A percentile compares a stretch with the other conserved stretches of the same genome.
Conservation (phyloP, 1,139 yeast genomes). For the Candida sp. region DNA sequence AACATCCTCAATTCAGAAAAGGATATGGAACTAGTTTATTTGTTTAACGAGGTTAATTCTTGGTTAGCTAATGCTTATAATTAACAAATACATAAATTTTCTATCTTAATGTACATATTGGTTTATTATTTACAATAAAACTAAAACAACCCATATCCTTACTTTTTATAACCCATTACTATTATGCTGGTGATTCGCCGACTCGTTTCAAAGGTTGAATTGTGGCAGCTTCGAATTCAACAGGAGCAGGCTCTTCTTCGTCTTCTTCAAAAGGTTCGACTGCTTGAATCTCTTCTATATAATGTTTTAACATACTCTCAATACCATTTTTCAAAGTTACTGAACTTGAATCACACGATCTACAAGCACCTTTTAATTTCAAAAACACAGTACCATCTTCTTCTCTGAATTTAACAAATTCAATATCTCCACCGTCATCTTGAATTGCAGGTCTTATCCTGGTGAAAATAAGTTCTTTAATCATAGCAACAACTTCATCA, state of each 20-base stretch:
- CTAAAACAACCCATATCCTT: neutral
- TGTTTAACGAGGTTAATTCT: neutral
- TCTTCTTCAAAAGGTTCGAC: constrained; percentile 58
- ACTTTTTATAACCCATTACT: neutral
- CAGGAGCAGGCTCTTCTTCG: constrained; percentile 19
- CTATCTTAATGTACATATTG: neutral
- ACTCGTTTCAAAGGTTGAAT: constrained; percentile 30
- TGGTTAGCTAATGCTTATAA: neutral
- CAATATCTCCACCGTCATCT: constrained; percentile 85
- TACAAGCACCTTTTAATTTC: constrained; percentile 73
- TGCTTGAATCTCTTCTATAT: constrained; percentile 71
- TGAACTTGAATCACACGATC: constrained; percentile 74
- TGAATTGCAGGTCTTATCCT: constrained; percentile 93
- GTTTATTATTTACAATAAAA: neutral
- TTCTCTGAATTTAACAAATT: constrained; percentile 63
- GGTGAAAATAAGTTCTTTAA: constrained; percentile 89
- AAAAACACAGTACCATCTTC: constrained; percentile 64
- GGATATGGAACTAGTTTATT: neutral
- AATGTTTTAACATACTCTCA: constrained; percentile 77
- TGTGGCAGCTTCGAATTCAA: constrained; percentile 22
- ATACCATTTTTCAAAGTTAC: constrained; percentile 77
- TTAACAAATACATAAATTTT: neutral
- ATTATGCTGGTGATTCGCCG: constrained; percentile 4
- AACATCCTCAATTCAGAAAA: neutral
- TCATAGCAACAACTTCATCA: constrained; percentile 81